A percentile compares a stretch with the other conserved stretches of the same genome.
These are phyloP conservation scores for Penicillium oxalicum DNA, from an alignment of 2,329 filamentous ascomycete species.

Conservation along the genomic window DNA sequence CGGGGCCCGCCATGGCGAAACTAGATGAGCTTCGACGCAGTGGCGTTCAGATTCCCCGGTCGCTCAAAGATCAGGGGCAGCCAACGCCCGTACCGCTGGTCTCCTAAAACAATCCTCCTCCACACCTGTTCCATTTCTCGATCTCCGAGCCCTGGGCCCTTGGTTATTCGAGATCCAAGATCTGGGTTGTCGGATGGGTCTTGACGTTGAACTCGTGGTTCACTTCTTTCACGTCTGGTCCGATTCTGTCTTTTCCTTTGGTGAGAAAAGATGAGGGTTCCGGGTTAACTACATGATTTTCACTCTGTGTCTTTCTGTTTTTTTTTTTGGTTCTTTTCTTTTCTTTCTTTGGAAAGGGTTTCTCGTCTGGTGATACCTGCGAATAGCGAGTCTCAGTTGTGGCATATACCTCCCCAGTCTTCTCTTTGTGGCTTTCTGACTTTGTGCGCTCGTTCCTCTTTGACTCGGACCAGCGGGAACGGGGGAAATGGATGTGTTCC, in stretches of 20 bases:
- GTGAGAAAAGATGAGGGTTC: background rate
- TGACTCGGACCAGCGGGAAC: too few relatives aligned
- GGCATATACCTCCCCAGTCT: background rate
- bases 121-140: too few relatives aligned
- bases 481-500: too few relatives aligned
- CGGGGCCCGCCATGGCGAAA: constrained; percentile 32
- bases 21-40: constrained; percentile 30
- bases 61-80: constrained; percentile 22
- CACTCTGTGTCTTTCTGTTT: background rate
- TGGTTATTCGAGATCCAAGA: too few relatives aligned
- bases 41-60: constrained; percentile 26
- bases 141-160: too few relatives aligned
- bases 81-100: constrained; percentile 28
- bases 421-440: background rate
- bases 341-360: background rate
- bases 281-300: background rate
- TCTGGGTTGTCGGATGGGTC: too few relatives aligned
- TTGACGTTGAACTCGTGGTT: too few relatives aligned
- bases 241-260: background rate
- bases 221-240: constrained; percentile 4
- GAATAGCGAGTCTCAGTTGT: constrained; percentile 1
- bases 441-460: background rate
- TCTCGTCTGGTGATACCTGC: constrained; percentile 1
- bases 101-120: constrained; percentile 17
- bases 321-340: background rate